phyloP scores from a whole-genome alignment of 306 rosid species.

The Casuarina equisetifolia region DNA sequence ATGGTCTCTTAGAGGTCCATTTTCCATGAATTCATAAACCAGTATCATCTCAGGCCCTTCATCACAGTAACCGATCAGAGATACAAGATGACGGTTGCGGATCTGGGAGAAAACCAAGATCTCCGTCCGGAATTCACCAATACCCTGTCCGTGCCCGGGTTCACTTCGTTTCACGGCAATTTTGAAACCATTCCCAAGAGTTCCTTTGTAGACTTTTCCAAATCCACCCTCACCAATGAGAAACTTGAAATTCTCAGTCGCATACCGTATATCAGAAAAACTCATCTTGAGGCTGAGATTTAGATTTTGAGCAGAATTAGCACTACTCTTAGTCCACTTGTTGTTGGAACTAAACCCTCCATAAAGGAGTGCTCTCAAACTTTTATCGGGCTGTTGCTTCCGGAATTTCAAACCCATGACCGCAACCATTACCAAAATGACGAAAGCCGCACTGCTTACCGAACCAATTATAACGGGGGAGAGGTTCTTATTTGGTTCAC shows the following conservation, averaged over 20 bases:
- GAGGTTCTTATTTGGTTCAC: neutral
- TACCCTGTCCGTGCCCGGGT: conserved; percentile 3
- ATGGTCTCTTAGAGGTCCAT: conserved; percentile 13
- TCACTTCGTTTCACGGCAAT: conserved; percentile 31
- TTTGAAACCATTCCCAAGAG: neutral
- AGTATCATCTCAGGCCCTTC: conserved; percentile 17
- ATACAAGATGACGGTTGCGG: conserved; percentile 13
- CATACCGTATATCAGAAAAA: neutral
- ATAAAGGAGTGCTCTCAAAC: conserved; percentile 20
- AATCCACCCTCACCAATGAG: conserved; percentile 15
- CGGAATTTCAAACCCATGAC: conserved; percentile 21
- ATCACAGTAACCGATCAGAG: conserved; percentile 13
- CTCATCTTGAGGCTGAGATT: conserved; percentile 4
- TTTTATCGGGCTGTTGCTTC: conserved; percentile 19
- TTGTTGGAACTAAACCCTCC: conserved; percentile 38
- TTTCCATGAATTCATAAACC: conserved; percentile 28
- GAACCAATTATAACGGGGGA: conserved; percentile 24
- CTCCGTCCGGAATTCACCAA: conserved; percentile 19
- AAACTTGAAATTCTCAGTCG: conserved; percentile 5
- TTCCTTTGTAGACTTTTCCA: conserved; percentile 23
- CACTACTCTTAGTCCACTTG: conserved; percentile 8
- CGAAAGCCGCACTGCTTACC: conserved; percentile 27
- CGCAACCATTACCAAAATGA: conserved; percentile 5
- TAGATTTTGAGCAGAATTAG: neutral
- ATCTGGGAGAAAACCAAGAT: conserved; percentile 7